phyloP scores from a whole-genome alignment of 2,329 filamentous ascomycete species.

The Pyricularia sp. region DNA sequence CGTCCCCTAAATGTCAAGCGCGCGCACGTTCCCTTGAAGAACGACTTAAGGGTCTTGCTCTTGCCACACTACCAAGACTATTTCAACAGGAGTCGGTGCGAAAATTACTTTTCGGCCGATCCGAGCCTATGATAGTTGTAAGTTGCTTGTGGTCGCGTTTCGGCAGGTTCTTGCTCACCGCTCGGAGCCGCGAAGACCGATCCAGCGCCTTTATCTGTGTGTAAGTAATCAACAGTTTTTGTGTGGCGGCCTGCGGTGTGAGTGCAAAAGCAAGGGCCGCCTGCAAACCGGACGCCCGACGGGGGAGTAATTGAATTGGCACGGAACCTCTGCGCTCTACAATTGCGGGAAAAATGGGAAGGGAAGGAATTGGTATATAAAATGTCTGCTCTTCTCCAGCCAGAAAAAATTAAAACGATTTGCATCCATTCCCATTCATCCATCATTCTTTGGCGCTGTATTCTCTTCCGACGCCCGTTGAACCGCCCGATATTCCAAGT shows the following conservation, averaged over 20 bases:
- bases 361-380: neutral
- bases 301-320: neutral
- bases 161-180: neutral
- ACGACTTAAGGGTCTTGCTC: neutral
- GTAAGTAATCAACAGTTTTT: neutral
- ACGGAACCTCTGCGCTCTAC: neutral
- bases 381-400: neutral
- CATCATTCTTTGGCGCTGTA: neutral
- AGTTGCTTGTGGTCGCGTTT: neutral
- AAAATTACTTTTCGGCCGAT: neutral
- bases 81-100: neutral
- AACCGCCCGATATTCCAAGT: neutral
- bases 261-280: neutral
- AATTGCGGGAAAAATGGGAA: neutral
- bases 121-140: neutral
- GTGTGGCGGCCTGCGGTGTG: neutral
- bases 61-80: neutral
- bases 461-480: neutral
- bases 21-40: neutral
- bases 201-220: neutral
- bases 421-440: neutral
- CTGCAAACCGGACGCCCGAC: constrained; percentile 2
- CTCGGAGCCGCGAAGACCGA: constrained; percentile 1
- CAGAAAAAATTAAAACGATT: neutral
- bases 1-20: neutral